These are phyloP conservation scores for Penicillium fuscoglaucum DNA, from an alignment of 2,329 filamentous ascomycete species.

Conservation along the genomic window DNA sequence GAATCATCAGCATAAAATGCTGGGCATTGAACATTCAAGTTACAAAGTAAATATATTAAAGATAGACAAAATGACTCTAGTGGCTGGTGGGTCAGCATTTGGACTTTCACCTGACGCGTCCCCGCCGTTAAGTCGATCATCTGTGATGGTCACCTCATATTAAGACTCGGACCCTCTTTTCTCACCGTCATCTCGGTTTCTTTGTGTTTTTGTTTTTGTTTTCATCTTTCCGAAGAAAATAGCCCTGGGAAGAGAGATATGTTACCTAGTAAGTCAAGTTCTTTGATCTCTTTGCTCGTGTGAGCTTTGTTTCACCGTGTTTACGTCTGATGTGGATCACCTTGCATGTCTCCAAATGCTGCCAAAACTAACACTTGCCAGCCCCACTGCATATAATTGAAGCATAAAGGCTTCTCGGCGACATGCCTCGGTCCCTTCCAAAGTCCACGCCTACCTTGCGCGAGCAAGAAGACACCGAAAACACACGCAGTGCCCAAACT, in stretches of 20 bases:
- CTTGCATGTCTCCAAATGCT: background rate
- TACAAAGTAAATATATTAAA: background rate
- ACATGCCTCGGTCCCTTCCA: slow-evolving; percentile 37
- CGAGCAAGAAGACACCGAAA: slow-evolving; percentile 16
- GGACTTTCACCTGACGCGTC: slow-evolving; percentile 3
- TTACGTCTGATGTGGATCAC: slow-evolving; percentile 5
- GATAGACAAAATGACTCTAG: background rate
- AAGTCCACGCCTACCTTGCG: slow-evolving; percentile 22
- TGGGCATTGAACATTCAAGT: background rate
- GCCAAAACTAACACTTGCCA: slow-evolving; percentile 7
- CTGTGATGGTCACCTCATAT: slow-evolving; percentile 3
- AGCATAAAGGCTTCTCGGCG: slow-evolving; percentile 11
- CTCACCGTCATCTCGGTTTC: background rate
- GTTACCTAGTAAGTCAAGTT: background rate
- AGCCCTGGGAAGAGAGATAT: background rate
- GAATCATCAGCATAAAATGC: background rate
- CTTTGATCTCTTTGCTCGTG: background rate
- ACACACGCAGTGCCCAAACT: slow-evolving; percentile 26
- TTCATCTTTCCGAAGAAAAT: background rate
- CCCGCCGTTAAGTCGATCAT: slow-evolving; percentile 2
- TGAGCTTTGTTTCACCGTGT: background rate
- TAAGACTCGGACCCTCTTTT: background rate
- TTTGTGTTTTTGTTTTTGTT: background rate
- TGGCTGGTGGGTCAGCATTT: background rate
- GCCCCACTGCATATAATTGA: slow-evolving; percentile 2